Percentiles rank a stretch among this genome's conserved stretches.
Conservation (phyloP, 169 alveolate species). For the Eimeria falciformis region DNA sequence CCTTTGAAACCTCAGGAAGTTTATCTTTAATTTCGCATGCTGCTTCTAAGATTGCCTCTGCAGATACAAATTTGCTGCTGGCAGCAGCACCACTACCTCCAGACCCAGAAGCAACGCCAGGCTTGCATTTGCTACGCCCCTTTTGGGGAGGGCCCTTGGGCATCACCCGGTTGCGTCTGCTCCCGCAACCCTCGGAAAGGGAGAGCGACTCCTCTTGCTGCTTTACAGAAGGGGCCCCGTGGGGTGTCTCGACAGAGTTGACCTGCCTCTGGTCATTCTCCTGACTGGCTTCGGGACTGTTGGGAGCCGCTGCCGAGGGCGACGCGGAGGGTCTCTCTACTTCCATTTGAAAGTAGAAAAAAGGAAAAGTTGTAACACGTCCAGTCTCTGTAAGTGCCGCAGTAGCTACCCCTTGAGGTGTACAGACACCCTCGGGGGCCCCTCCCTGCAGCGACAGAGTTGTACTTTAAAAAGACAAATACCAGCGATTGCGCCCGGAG, state of each 20-base stretch:
- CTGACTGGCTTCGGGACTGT: constrained; percentile 65
- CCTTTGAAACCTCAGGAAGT: constrained; percentile 63
- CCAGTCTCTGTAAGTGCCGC: too few relatives aligned
- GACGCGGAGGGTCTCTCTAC: constrained; percentile 46
- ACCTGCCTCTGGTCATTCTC: constrained; percentile 70
- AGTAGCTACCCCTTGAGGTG: background rate
- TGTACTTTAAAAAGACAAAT: background rate
- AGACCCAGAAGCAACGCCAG: background rate
- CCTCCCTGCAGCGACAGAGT: background rate
- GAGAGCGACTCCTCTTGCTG: background rate
- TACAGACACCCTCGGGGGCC: background rate
- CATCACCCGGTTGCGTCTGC: constrained; percentile 14
- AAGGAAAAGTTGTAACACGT: too few relatives aligned
- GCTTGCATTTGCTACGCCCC: constrained; percentile 36
- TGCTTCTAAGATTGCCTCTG: constrained; percentile 41
- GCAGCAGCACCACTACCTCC: constrained; percentile 12
- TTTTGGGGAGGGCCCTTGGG: background rate
- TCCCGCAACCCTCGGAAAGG: constrained; percentile 23
- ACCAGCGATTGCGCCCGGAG: background rate
- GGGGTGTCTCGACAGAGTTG: constrained; percentile 25
- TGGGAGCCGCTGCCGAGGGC: constrained; percentile 46
- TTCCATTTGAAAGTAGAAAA: constrained; percentile 28
- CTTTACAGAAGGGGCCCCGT: constrained; percentile 27
- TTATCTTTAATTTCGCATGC: constrained; percentile 46
- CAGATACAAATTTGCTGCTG: constrained; percentile 30